A percentile compares a stretch with the other conserved stretches of the same genome.
These are phyloP conservation scores for Aspergillus pseudoviridinutans DNA, from an alignment of 2,329 filamentous ascomycete genomes.

Conservation along the genomic window DNA sequence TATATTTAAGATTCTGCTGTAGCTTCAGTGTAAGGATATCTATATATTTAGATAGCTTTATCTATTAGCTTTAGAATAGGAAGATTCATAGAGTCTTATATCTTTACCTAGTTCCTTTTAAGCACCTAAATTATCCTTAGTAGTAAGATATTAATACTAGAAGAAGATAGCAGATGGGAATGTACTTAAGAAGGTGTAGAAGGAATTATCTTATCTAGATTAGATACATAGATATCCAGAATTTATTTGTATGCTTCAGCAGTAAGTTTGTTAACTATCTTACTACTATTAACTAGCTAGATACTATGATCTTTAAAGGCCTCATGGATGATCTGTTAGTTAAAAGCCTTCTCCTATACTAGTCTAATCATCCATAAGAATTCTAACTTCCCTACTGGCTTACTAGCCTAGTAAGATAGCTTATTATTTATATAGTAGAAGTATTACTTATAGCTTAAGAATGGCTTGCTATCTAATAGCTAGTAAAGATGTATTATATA, in stretches of 20 bases:
- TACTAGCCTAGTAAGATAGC: neutral
- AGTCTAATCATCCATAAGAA: neutral
- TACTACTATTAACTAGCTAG: neutral
- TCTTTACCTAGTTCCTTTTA: too few relatives aligned
- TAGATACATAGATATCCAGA: too few relatives aligned
- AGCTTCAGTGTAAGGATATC: too few relatives aligned
- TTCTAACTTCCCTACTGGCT: neutral
- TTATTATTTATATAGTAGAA: neutral
- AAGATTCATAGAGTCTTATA: too few relatives aligned
- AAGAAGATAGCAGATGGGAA: too few relatives aligned
- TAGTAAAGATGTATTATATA: neutral
- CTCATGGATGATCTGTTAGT: neutral
- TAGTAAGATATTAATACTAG: too few relatives aligned
- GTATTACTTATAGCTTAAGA: neutral
- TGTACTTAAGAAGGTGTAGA: too few relatives aligned
- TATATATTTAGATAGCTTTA: too few relatives aligned
- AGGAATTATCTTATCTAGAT: too few relatives aligned
- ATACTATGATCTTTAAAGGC: neutral
- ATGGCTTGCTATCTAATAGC: neutral
- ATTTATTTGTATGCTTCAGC: too few relatives aligned
- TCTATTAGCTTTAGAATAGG: too few relatives aligned
- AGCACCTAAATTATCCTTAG: too few relatives aligned
- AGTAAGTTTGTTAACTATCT: neutral
- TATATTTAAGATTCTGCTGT: neutral
- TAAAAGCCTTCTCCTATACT: neutral